A percentile compares a stretch with the other conserved stretches of the same genome.
phyloP scores from a whole-genome alignment of 345 rosid genomes.

The Ailanthus altissimus region DNA sequence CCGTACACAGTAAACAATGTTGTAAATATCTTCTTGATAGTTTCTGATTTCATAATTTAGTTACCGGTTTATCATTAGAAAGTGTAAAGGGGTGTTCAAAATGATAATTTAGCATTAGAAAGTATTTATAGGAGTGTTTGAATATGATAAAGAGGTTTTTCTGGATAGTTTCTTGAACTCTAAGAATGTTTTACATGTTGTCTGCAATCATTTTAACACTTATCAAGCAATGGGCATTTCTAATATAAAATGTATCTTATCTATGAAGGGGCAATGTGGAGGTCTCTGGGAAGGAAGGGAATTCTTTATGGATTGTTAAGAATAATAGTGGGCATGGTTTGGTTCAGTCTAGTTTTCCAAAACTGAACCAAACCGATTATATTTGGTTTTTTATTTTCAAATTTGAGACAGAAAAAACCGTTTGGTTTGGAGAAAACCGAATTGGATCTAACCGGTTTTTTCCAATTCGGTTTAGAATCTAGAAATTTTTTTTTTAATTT shows the following conservation, averaged over 20 bases:
- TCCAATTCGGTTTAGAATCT: too few relatives aligned
- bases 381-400: too few relatives aligned
- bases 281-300: background rate
- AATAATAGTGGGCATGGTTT: too few relatives aligned
- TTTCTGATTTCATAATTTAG: background rate
- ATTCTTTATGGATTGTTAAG: background rate
- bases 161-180: background rate
- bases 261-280: background rate
- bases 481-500: too few relatives aligned
- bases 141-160: slow-evolving; percentile 1
- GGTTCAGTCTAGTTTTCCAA: too few relatives aligned
- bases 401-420: too few relatives aligned
- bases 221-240: background rate
- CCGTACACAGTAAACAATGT: background rate
- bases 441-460: too few relatives aligned
- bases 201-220: background rate
- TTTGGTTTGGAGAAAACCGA: too few relatives aligned
- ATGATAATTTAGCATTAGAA: background rate
- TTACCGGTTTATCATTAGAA: background rate
- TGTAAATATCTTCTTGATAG: background rate
- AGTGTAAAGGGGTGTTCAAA: background rate
- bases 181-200: background rate
- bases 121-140: background rate
- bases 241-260: background rate
- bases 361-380: too few relatives aligned